Conservation (phyloP, 2,329 filamentous ascomycete genomes). For the Trichoderma afroharzianum region DNA sequence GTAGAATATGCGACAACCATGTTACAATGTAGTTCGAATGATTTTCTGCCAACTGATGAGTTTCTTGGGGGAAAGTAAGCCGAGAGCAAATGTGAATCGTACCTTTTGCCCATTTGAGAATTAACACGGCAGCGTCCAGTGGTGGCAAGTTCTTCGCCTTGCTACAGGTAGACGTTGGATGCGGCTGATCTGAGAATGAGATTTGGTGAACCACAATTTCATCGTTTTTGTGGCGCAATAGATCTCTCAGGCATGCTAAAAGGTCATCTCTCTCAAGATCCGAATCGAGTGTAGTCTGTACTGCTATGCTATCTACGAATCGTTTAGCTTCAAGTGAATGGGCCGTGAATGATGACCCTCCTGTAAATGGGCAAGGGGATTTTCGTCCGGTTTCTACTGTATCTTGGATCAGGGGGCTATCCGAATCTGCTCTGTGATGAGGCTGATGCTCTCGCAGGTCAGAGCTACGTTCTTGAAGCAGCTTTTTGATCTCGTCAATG, state of each 20-base stretch:
- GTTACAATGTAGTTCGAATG: background rate
- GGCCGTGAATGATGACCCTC: background rate
- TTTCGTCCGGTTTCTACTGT: background rate
- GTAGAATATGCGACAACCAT: background rate
- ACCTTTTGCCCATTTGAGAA: conserved; percentile 2
- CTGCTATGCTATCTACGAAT: background rate
- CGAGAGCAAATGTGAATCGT: background rate
- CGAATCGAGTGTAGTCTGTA: background rate
- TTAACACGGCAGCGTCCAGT: background rate
- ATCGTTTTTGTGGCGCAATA: background rate
- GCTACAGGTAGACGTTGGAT: background rate
- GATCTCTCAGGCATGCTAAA: background rate
- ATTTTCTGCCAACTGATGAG: background rate
- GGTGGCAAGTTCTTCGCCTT: background rate
- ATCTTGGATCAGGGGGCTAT: background rate
- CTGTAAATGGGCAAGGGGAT: background rate
- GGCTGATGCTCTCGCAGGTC: background rate
- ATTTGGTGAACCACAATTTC: background rate
- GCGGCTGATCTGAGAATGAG: background rate
- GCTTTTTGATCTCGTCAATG: background rate
- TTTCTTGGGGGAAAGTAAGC: background rate
- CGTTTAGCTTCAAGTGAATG: background rate
- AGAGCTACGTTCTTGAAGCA: background rate
- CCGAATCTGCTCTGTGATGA: background rate
- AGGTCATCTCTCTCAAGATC: background rate